Evolutionary conservation across 768 basidiomycete species (phyloP).

Genomic region (Gymnopilus junonius): DNA sequence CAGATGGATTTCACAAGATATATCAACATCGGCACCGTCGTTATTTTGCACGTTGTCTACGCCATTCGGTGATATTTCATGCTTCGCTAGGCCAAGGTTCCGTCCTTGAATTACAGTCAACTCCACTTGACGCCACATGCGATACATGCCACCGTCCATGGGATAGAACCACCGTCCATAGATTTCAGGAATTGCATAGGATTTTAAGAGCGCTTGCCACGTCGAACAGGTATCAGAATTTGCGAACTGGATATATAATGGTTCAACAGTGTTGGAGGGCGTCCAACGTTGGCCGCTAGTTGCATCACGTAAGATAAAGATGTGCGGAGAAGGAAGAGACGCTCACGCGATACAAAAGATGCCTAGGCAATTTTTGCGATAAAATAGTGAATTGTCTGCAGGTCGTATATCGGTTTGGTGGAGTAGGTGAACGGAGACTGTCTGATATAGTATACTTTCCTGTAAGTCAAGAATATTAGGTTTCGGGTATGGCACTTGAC

Average conservation of each 20-base stretch:
- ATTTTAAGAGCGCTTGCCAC: slow-evolving; percentile 82
- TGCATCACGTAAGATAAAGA: neutral
- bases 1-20: slow-evolving; percentile 80
- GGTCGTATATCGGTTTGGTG: slow-evolving; percentile 82
- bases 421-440: slow-evolving; percentile 72
- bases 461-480: slow-evolving; percentile 35
- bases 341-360: slow-evolving; percentile 67
- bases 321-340: neutral
- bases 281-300: slow-evolving; percentile 65
- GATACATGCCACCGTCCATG: slow-evolving; percentile 74
- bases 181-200: slow-evolving; percentile 81
- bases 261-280: slow-evolving; percentile 55
- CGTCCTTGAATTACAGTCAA: slow-evolving; percentile 76
- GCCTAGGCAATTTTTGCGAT: slow-evolving; percentile 74
- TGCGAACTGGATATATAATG: slow-evolving; percentile 75
- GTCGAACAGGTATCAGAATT: slow-evolving; percentile 66
- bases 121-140: slow-evolving; percentile 87
- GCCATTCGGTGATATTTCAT: slow-evolving; percentile 22
- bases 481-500: slow-evolving; percentile 3
- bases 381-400: slow-evolving; percentile 77
- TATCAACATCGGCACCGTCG: slow-evolving; percentile 66
- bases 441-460: slow-evolving; percentile 77
- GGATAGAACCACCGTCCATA: slow-evolving; percentile 65
- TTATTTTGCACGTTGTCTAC: slow-evolving; percentile 40
- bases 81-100: slow-evolving; percentile 59